Percentiles rank a stretch among this genome's conserved stretches.
Evolutionary conservation across 2,329 filamentous ascomycete genomes (phyloP).

Genomic region (Aulographum hederae): DNA sequence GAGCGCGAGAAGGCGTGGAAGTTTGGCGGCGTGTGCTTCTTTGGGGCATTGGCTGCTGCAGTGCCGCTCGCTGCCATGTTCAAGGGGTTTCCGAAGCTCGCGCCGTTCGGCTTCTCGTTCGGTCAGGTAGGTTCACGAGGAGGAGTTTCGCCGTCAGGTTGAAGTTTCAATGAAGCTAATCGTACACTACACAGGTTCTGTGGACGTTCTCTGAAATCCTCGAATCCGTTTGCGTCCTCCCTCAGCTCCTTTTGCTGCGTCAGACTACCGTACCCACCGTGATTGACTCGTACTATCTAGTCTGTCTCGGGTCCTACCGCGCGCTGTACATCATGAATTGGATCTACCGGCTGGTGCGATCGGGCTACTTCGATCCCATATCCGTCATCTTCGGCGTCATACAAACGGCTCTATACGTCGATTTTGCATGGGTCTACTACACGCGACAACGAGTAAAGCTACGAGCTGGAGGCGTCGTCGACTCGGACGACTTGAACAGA

Average conservation of each 20-base stretch:
- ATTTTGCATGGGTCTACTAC: conserved; percentile 97
- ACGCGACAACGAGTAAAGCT: conserved; percentile 87
- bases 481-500: conserved; percentile 70
- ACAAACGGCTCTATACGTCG: conserved; percentile 76
- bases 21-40: conserved; percentile 52
- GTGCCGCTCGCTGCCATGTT: conserved; percentile 51
- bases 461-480: conserved; percentile 69
- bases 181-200: conserved; percentile 39
- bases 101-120: conserved; percentile 19
- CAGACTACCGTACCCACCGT: conserved; percentile 94
- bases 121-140: conserved; percentile 18
- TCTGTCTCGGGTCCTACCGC: conserved; percentile 74
- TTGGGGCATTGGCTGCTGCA: conserved; percentile 45
- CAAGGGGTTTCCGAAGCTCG: conserved; percentile 17
- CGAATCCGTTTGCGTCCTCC: conserved; percentile 78
- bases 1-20: conserved; percentile 92
- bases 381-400: conserved; percentile 74
- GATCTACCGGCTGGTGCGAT: conserved; percentile 46
- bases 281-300: conserved; percentile 89
- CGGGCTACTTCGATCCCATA: conserved; percentile 46
- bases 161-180: too few relatives aligned
- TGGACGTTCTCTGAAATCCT: conserved; percentile 86
- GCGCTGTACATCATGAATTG: conserved; percentile 84
- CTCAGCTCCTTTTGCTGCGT: conserved; percentile 76
- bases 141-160: too few relatives aligned